Conservation (phyloP, 257 asterid species). For the Lithospermum erythrorhizon region DNA sequence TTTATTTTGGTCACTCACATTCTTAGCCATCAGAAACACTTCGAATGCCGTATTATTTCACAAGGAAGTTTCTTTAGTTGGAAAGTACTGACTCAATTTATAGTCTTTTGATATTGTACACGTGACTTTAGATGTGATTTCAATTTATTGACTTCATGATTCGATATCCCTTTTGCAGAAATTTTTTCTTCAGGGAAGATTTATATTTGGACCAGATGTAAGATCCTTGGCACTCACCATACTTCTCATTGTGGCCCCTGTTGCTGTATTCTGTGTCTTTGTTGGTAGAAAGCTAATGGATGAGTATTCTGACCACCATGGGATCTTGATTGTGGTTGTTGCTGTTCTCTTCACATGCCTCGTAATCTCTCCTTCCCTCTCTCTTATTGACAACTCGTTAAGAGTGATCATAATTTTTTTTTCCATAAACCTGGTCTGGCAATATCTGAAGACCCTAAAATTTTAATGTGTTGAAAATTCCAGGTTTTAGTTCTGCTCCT, state of each 20-base stretch:
- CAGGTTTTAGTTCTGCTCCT: conserved; percentile 87
- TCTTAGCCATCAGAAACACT: too few relatives aligned
- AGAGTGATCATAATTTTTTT: too few relatives aligned
- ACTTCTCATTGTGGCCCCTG: conserved; percentile 80
- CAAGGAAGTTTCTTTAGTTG: too few relatives aligned
- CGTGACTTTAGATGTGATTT: background rate
- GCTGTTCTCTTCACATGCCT: conserved; percentile 57
- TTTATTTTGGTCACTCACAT: background rate
- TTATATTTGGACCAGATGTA: conserved; percentile 90
- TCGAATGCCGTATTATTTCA: too few relatives aligned
- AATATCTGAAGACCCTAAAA: conserved; percentile 1
- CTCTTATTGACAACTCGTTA: background rate
- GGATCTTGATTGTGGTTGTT: conserved; percentile 64
- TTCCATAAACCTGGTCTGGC: too few relatives aligned
- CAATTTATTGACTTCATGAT: conserved; percentile 12
- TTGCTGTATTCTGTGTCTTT: conserved; percentile 68
- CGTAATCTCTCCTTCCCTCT: conserved; percentile 36
- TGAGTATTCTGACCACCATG: conserved; percentile 58
- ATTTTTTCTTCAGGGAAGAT: conserved; percentile 78
- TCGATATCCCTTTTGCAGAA: conserved; percentile 39
- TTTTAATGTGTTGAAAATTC: conserved; percentile 10
- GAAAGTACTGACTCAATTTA: too few relatives aligned
- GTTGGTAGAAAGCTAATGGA: conserved; percentile 76
- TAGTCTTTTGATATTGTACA: background rate
- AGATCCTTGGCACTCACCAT: conserved; percentile 78